A percentile compares a stretch with the other conserved stretches of the same genome.
These are phyloP conservation scores for Thelephora ganbajun DNA, from an alignment of 768 basidiomycete species.

Conservation along the genomic window DNA sequence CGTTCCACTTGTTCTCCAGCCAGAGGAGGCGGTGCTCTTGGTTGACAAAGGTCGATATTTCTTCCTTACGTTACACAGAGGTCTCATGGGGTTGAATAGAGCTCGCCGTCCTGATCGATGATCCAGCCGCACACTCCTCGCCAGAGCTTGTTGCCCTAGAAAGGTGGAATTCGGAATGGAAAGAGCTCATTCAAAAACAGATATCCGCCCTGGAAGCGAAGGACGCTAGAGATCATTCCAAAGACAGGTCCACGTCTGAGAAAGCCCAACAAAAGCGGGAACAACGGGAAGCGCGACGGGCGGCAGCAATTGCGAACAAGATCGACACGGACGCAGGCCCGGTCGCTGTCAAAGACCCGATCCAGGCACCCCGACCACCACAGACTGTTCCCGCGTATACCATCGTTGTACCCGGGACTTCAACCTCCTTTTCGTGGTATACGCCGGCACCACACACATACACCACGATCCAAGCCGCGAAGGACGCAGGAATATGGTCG, in stretches of 20 bases:
- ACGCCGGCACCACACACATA: constrained; percentile 27
- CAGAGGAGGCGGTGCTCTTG: constrained; percentile 85
- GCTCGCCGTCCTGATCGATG: constrained; percentile 65
- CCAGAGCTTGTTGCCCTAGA: constrained; percentile 34
- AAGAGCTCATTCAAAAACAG: constrained; percentile 33
- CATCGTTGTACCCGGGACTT: constrained; percentile 54
- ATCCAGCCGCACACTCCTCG: constrained; percentile 39
- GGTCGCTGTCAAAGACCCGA: constrained; percentile 3
- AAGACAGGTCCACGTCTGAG: constrained; percentile 18
- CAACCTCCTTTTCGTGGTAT: constrained; percentile 61
- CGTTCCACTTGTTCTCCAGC: constrained; percentile 74
- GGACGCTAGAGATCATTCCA: constrained; percentile 29
- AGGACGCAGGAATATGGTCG: constrained; percentile 57
- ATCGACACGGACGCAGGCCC: neutral
- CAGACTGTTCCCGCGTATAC: constrained; percentile 23
- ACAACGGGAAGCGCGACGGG: constrained; percentile 43
- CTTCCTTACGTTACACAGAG: neutral
- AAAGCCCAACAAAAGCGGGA: constrained; percentile 60
- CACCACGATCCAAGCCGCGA: constrained; percentile 44
- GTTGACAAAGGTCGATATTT: constrained; percentile 56
- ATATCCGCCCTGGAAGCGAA: constrained; percentile 34
- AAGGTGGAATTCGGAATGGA: constrained; percentile 38
- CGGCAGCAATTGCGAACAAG: constrained; percentile 10
- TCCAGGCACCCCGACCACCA: constrained; percentile 7
- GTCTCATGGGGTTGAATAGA: constrained; percentile 26